Evolutionary conservation across 805 yeast species (phyloP), one percentile per base, ranked within the genome.

Genomic region (Ogataea paraovalis): DNA sequence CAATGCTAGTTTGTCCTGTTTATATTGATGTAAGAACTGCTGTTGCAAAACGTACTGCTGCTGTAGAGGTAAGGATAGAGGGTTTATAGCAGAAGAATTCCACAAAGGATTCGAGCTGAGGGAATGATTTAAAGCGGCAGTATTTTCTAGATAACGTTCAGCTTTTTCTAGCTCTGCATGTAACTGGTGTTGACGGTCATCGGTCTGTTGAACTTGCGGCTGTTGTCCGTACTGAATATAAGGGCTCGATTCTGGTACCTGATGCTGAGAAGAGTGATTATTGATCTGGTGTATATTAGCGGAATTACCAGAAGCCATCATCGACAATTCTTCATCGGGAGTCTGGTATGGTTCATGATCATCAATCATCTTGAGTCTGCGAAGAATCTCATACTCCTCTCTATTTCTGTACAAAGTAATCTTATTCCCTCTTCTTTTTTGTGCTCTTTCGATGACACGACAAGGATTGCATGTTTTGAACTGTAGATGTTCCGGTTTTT

Each of bases 381-480:
- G 47, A 13, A 53, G 18, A 40, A 50, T 40, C 14, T 51, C 57
- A 42, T 41, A 43, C 37, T 53, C 59, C 8, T 53, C 55, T 33
- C 47, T 47, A 40, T 42, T 43, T 47, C 61, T 38, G 47, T 51
- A 50, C 43, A 51, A n/a, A 39, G 51, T 49, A 44, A 55, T 43
- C 56, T 59, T 46, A 42, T 58, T 21, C 54, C 64, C 55, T 47
- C 61, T 57, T 37, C 66, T 62, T 49, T 65, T 65, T 46, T 65
- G 69, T 18, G 65, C 67, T 50, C 83, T 65, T 59, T 78, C 83
- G 41, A 78, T 74, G 59, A 76, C 74, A 48, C 83, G 70, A 57
- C 83, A 78, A 51, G 79, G 76, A 57, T 78, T 79, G 62, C 83
- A 78, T 3, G 83, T 78, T 51, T 77, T 78, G 59, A 76, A 78